These are phyloP conservation scores for Ascochyta viciae-villosae DNA, from an alignment of 2,329 filamentous ascomycete species.

Conservation along the genomic window DNA sequence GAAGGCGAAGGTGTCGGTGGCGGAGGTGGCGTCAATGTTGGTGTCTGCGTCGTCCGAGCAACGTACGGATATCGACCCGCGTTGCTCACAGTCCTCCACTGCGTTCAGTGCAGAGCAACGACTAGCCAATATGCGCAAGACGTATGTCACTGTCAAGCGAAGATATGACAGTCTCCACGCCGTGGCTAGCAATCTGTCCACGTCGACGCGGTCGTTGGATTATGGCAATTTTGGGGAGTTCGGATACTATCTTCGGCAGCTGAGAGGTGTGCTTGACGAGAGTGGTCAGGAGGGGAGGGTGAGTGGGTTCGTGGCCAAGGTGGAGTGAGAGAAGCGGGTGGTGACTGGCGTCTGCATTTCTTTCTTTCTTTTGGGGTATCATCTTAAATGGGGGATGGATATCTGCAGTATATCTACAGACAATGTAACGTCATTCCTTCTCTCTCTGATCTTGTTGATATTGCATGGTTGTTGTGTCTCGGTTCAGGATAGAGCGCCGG, in stretches of 20 bases:
- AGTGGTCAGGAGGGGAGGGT: background rate
- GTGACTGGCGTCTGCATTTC: no score
- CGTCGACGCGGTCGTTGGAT: conserved; percentile 24
- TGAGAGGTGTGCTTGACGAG: conserved; percentile 23
- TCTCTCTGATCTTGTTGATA: no score
- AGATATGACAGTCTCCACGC: conserved; percentile 26
- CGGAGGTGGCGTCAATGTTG: no score
- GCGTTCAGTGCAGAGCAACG: conserved; percentile 8
- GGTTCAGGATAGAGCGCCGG: no score
- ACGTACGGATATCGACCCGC: no score
- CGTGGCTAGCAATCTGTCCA: conserved; percentile 12
- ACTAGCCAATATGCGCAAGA: conserved; percentile 30
- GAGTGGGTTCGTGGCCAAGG: background rate
- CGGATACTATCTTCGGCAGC: conserved; percentile 24
- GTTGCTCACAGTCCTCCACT: background rate
- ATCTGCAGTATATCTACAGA: no score
- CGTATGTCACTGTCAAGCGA: conserved; percentile 27
- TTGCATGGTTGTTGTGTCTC: no score
- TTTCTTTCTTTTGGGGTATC: background rate
- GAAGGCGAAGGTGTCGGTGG: no score
- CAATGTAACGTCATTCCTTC: no score
- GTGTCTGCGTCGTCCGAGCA: no score
- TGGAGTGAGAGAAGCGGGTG: background rate
- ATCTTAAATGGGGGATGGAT: background rate
- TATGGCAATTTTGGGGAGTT: conserved; percentile 34